Conservation (phyloP, 495 filamentous ascomycete species). For the Penicillium atrosanguineum region DNA sequence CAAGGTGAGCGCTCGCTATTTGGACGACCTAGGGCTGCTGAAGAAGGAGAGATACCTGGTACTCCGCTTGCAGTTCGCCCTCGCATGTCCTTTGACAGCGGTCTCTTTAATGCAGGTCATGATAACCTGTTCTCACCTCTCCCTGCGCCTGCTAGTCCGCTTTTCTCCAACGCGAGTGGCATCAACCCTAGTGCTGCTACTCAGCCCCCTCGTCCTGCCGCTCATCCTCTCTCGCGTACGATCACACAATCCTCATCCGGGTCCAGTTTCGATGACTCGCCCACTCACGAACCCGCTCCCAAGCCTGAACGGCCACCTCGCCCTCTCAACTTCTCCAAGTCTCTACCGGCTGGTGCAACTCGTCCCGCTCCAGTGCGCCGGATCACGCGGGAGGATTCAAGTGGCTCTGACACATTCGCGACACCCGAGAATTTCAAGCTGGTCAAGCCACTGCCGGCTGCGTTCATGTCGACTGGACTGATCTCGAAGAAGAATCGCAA, state of each 20-base stretch:
- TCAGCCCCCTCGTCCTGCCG: constrained; percentile 39
- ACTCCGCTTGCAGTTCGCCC: constrained; percentile 52
- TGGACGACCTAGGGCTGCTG: constrained; percentile 40
- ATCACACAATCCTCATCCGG: constrained; percentile 81
- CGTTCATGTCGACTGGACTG: constrained; percentile 91
- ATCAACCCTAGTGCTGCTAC: constrained; percentile 33
- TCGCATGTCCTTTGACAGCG: constrained; percentile 72
- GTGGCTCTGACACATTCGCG: constrained; percentile 57
- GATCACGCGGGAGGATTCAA: constrained; percentile 43
- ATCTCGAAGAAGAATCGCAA: constrained; percentile 79
- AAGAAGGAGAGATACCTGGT: constrained; percentile 29
- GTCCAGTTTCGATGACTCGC: constrained; percentile 77
- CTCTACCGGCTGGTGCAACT: constrained; percentile 67
- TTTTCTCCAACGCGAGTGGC: constrained; percentile 35
- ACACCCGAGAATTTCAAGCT: constrained; percentile 84
- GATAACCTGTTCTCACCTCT: constrained; percentile 57
- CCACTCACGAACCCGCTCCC: constrained; percentile 61
- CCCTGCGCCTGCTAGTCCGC: constrained; percentile 28
- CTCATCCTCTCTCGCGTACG: constrained; percentile 82
- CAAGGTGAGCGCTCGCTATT: constrained; percentile 62
- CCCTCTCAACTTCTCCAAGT: constrained; percentile 72
- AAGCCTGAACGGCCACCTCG: constrained; percentile 50
- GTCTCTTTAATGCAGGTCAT: constrained; percentile 57
- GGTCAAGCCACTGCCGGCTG: constrained; percentile 77
- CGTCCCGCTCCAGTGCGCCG: constrained; percentile 43